Base-by-base conservation (phyloP, 192 early-diverging fungal genomes). In the Linnemannia zychae region DNA sequence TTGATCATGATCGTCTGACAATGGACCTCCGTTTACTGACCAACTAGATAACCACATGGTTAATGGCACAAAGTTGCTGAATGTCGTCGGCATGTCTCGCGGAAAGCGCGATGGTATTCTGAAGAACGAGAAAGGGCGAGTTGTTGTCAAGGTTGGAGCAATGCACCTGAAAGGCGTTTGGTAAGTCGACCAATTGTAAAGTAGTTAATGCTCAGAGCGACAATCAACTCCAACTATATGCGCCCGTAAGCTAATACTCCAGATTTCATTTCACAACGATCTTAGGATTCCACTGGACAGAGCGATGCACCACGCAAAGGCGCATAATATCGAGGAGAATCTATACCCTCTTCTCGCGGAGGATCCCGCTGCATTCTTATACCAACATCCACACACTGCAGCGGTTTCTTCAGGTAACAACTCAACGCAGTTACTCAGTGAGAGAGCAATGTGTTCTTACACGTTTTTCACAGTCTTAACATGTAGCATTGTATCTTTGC, bases 121-220 rank as follows among this genome's bases (percentile, higher is more conserved):
- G 47, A 97, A 97, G 83, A 95, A 96, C 81, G 96, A 97, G 85
- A 95, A 95, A 87, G 96, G 94, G 36, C 90, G 96, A 65, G 92
- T 93, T 9, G 96, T 97, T 9, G 95, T 97, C 71, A 97, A 97
- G 87, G 94, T 95, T 3, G 96, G 96, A 31, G 93, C 96, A 5
- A 96, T 97, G 95, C 94, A 95, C 76, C 87, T 97, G 40, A 97
- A 97, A 84, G 96, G 96, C 40, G 96, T 97, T 71, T 97, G 96
- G 96, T 92, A 88, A 86, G 89, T 82, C 50, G 17, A 38, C 20
- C 17, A 20, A 18, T 24, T 60, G 7, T 44, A 9, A 44, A 44
- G 9, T 44, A 44, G 40, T 40, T 50, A 0, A 37, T 50, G 72
- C 5, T 50, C 40, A 20, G 9, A 3, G 13, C 7, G 9, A 24